A percentile compares a stretch with the other conserved stretches of the same genome.
Conservation (phyloP, 805 yeast species). For the Pichia paraexigua region DNA sequence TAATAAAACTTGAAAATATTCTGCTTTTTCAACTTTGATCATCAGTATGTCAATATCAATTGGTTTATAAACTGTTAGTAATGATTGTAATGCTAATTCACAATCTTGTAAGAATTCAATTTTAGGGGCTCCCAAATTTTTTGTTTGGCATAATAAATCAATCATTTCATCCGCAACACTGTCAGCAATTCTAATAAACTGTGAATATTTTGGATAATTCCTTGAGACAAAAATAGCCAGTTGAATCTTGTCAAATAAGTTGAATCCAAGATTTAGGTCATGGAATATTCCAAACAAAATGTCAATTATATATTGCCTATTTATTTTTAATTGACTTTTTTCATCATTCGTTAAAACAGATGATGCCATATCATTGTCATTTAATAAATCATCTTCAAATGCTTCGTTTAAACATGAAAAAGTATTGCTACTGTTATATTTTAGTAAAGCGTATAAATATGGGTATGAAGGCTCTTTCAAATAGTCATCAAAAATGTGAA, state of each 20-base stretch:
- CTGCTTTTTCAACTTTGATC: conserved; percentile 43
- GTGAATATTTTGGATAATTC: conserved; percentile 78
- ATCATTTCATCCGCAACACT: conserved; percentile 42
- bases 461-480: conserved; percentile 55
- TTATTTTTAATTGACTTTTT: conserved; percentile 33
- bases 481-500: conserved; percentile 28
- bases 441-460: conserved; percentile 51
- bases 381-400: conserved; percentile 70
- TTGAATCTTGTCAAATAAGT: conserved; percentile 24
- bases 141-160: conserved; percentile 36
- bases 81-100: conserved; percentile 67
- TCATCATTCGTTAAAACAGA: conserved; percentile 11
- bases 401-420: conserved; percentile 69
- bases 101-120: conserved; percentile 35
- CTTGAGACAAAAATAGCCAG: conserved; percentile 69
- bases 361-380: conserved; percentile 43
- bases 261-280: conserved; percentile 27
- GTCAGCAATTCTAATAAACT: conserved; percentile 69
- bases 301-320: conserved; percentile 72
- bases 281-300: conserved; percentile 54
- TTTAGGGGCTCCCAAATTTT: conserved; percentile 5
- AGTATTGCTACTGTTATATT: conserved; percentile 48
- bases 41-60: conserved; percentile 41
- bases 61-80: conserved; percentile 62
- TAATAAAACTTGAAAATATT: conserved; percentile 52